These are phyloP conservation scores for Zizania palustris DNA, from an alignment of 202 grass and related monocot species.

Conservation along the genomic window DNA sequence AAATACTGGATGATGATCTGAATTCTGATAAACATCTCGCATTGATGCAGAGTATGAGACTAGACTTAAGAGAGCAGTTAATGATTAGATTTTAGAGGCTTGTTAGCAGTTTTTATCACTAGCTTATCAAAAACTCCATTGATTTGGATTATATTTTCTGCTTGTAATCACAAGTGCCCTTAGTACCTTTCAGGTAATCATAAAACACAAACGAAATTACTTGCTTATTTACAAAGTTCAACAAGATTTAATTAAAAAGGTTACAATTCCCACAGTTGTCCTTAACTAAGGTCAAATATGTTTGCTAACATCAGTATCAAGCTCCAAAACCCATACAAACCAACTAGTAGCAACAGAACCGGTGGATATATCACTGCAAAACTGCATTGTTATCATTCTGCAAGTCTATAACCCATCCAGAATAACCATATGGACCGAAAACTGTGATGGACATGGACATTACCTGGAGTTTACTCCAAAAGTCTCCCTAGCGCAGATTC, in stretches of 20 bases:
- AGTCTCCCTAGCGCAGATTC: too few species aligned
- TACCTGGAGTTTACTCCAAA: too few species aligned
- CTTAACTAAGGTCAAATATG: background rate
- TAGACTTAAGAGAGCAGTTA: conserved; percentile 7
- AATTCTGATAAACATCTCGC: background rate
- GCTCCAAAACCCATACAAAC: conserved; percentile 17
- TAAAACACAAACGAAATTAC: conserved; percentile 2
- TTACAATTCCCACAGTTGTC: background rate
- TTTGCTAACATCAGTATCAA: conserved; percentile 4
- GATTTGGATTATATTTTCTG: conserved; percentile 20
- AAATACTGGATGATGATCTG: background rate
- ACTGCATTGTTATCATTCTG: background rate
- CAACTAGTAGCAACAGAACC: conserved; percentile 15
- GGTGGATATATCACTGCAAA: background rate
- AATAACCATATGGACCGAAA: background rate
- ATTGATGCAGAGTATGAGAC: conserved; percentile 21
- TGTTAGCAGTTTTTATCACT: conserved; percentile 12
- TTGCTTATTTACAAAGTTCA: conserved; percentile 16
- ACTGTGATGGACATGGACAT: conserved; percentile 11
- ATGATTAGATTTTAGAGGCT: background rate
- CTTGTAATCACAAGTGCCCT: background rate
- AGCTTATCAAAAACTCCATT: background rate
- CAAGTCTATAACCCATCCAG: background rate
- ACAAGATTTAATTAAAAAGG: conserved; percentile 11
- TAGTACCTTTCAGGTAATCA: background rate